Percentiles rank a stretch among this genome's conserved stretches.
phyloP scores from a whole-genome alignment of 768 basidiomycete species.

The Agrocybe praecox region DNA sequence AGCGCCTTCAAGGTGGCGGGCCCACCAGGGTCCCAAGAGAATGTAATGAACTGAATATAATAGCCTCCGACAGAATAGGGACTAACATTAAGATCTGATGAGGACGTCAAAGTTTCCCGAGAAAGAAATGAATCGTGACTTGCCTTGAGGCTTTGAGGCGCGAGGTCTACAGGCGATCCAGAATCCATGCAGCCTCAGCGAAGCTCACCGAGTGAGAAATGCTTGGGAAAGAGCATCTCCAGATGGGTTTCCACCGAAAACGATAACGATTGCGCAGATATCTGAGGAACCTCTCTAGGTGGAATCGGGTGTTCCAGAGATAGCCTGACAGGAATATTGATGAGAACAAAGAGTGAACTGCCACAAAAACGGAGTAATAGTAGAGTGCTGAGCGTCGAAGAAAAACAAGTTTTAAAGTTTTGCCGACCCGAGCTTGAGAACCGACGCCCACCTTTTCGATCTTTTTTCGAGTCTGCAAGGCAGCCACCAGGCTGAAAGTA shows the following conservation, averaged over 20 bases:
- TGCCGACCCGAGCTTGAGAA: background rate
- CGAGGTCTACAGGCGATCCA: background rate
- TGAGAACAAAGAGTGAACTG: background rate
- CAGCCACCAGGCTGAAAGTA: background rate
- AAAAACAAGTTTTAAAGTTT: background rate
- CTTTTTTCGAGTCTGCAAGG: background rate
- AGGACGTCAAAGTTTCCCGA: background rate
- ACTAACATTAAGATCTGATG: background rate
- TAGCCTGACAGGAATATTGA: background rate
- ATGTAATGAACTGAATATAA: no score
- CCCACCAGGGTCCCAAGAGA: no score
- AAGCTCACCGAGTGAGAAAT: background rate
- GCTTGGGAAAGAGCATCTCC: background rate
- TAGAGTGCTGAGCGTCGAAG: background rate
- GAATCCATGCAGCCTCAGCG: background rate
- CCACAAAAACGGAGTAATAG: background rate
- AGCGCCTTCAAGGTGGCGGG: background rate
- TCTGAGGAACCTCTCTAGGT: background rate
- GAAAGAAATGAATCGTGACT: background rate
- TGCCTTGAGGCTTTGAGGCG: background rate
- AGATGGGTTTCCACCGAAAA: no score
- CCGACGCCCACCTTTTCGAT: background rate
- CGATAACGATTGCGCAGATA: no score
- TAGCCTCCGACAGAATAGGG: background rate
- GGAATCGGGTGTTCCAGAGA: background rate